These are phyloP conservation scores for Psophocarpus tetragonolobus DNA, from an alignment of 306 rosid genomes.

Conservation along the genomic window DNA sequence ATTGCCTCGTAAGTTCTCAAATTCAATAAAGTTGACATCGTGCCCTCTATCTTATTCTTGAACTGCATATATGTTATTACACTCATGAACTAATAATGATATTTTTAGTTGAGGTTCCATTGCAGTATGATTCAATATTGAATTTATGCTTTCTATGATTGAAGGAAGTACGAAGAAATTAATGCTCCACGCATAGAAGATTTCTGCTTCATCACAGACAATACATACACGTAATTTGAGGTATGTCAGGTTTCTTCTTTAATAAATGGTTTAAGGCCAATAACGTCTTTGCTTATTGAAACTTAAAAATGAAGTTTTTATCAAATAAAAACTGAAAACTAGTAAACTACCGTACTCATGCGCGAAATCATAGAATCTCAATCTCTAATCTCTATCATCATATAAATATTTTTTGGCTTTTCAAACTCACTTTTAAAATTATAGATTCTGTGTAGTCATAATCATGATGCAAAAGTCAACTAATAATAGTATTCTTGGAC, in stretches of 20 bases:
- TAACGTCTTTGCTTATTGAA: neutral
- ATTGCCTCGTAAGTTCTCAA: conserved; percentile 82
- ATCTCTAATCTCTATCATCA: too few relatives aligned
- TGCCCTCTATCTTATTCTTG: conserved; percentile 4
- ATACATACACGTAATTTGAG: conserved; percentile 80
- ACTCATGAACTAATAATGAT: neutral
- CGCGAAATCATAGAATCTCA: neutral
- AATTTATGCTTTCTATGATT: conserved; percentile 28
- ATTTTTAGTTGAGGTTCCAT: neutral
- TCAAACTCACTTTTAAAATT: neutral
- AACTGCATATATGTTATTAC: neutral
- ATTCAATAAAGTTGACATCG: conserved; percentile 20
- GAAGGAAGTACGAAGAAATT: conserved; percentile 91
- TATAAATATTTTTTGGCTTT: neutral
- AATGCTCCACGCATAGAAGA: conserved; percentile 84
- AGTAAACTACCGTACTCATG: neutral
- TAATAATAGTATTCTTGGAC: neutral
- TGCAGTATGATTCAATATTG: neutral
- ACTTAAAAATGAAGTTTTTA: neutral
- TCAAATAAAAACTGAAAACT: neutral
- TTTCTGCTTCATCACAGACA: conserved; percentile 89
- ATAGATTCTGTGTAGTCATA: neutral
- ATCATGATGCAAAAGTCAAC: too few relatives aligned
- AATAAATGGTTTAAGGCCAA: neutral
- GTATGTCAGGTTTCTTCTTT: conserved; percentile 43